Base-by-base conservation (phyloP, 192 early-diverging fungal species). In the Globomyces pollinis-pini region DNA sequence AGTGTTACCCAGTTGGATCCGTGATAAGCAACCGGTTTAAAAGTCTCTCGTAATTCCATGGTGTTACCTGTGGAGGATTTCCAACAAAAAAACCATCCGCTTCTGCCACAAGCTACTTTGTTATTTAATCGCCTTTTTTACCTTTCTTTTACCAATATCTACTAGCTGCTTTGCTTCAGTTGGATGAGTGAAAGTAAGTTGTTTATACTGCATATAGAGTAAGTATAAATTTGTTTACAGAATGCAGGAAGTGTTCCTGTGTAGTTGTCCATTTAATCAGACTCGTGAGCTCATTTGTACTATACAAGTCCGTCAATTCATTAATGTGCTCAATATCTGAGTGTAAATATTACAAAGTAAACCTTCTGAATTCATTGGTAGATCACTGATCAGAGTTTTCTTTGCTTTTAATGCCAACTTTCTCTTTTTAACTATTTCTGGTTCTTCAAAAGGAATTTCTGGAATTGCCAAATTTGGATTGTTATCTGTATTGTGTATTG, bases 81-180 rank as follows among this genome's bases (percentile, higher is more conserved):
- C 47, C 47, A 33, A 56, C 61, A 56, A 33, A 62, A 30, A 62
- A 57, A 9, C 61, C 61, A 36, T 62, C 36, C 13, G 16, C 24
- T 41, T 32, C 7, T 26, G 23, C 28, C 2, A 26, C 23, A 28
- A 28, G 23, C 44, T 47, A 26, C 0, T 0, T 47, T 47, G 28
- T 7, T 26, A 7, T 26, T 12, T 11, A 26, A 28, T 26, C 15
- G 28, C 44, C n/a, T n/a, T n/a, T 47, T 4, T 47, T 4, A 26
- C 28, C 28, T 47, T 47, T 26, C 23, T n/a, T 8, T 47, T 26
- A 9, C n/a, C n/a, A 2, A 28, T 47, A 8, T 28, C 23, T 47
- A 12, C 44, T 21, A 56, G 56, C 26, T n/a, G 41, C 4, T 28
- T 47, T 18, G 54, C 31, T 43, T 31, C 45, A 24, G 31, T 33